Conservation (phyloP, 305 asterid genomes). For the Stenogyne calaminthoides region DNA sequence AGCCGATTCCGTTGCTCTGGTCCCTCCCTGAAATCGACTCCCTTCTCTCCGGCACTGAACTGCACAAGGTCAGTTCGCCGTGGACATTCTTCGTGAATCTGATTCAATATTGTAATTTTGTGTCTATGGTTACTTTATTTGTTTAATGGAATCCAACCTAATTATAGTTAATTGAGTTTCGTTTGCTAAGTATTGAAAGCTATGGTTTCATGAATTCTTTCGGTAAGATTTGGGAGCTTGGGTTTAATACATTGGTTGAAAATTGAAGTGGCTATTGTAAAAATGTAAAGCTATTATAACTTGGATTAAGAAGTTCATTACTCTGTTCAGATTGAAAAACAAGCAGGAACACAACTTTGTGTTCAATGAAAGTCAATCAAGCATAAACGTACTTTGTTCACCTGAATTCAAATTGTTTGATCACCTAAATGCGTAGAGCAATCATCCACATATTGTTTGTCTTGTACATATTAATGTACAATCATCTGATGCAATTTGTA, state of each 20-base stretch:
- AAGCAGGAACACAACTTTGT: neutral
- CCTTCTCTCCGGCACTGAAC: slow-evolving; percentile 83
- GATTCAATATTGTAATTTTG: neutral
- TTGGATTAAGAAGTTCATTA: neutral
- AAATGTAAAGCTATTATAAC: neutral
- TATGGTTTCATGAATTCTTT: neutral
- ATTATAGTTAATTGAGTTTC: slow-evolving; percentile 3
- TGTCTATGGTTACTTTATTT: neutral
- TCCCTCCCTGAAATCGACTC: slow-evolving; percentile 62
- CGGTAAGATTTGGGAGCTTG: neutral
- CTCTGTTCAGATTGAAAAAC: neutral
- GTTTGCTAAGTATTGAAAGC: neutral
- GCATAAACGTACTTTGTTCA: neutral
- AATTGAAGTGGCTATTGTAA: too few relatives aligned
- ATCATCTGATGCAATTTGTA: slow-evolving; percentile 33
- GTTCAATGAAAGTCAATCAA: neutral
- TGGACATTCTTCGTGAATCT: neutral
- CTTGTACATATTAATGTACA: slow-evolving; percentile 8
- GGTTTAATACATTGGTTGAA: too few relatives aligned
- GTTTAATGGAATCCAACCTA: neutral
- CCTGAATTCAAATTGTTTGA: neutral
- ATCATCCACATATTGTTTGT: neutral
- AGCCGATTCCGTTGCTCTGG: slow-evolving; percentile 93
- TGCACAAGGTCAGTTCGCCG: slow-evolving; percentile 58
- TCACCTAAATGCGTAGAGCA: too few relatives aligned